Base-by-base conservation (phyloP, 73 alveolate species). In the Stentor coeruleus region DNA sequence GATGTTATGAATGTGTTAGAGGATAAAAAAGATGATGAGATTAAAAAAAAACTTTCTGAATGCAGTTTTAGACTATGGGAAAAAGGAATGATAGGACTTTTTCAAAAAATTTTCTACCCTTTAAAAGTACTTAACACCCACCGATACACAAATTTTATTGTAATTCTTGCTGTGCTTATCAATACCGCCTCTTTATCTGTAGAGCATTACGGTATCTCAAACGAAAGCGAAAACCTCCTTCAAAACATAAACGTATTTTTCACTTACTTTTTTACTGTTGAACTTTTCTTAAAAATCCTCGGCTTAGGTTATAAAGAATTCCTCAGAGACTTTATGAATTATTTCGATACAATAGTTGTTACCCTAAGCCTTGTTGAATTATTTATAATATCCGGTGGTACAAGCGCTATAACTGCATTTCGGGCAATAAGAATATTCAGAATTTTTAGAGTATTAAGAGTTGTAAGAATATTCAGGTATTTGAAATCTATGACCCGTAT, bases 381-480 rank as follows among this genome's bases (percentile, higher is more conserved):
- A 3, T 72, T 38, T 58, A 42, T 36, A 14, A 35, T 11, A 76
- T 81, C 37, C 81, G 91, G 39, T 72, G 82, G 42, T 1, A 36
- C 15, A 28, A 91, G 95, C 31, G 94, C 96, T 28, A 86, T 79
- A 30, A 89, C 96, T 38, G 97, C 97, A 31, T 93, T 97, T 36
- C 87, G 96, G 84, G 90, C 98, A 49, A 87, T 97, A 6, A 94
- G 98, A 90, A 95, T 96, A 41, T 93, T 97, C 85, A 93, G 99
- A 86, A 99, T 96, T 11, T 89, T 97, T 58, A 89, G 99, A 84
- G 95, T 97, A 3, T 92, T 99, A 4, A 96, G 98, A 92, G 90
- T 96, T 36, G 77, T 96, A 39, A 84, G 93, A 77, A 85, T 97
- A 31, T 95, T 97, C 99, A 92, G 96, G 76, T 90, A 91, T 59